phyloP scores from a whole-genome alignment of 1,284 basidiomycete species.

The Xerocomus amazonicus region DNA sequence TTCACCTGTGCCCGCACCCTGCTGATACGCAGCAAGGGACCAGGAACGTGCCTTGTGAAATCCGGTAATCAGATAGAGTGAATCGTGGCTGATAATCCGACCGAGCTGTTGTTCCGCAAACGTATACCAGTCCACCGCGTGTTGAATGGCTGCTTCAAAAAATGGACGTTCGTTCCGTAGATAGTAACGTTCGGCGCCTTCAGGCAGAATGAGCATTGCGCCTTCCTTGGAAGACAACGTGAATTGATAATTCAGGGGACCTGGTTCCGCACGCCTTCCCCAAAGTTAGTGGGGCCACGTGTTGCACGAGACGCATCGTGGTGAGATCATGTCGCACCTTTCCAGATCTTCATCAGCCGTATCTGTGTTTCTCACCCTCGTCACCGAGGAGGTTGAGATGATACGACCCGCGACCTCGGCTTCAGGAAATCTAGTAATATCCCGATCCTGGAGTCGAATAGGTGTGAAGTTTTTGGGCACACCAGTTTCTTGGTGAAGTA shows the following conservation, averaged over 20 bases:
- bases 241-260: slow-evolving; percentile 7
- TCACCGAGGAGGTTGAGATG: slow-evolving; percentile 11
- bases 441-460: slow-evolving; percentile 6
- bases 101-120: slow-evolving; percentile 17
- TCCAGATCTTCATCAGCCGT: not conserved
- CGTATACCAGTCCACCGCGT: slow-evolving; percentile 19
- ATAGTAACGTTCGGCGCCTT: slow-evolving; percentile 19
- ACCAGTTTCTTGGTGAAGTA: slow-evolving; percentile 4
- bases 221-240: slow-evolving; percentile 19
- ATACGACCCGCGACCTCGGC: slow-evolving; percentile 15
- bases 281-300: not conserved
- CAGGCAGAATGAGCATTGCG: slow-evolving; percentile 18
- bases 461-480: slow-evolving; percentile 17
- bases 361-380: not conserved
- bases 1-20: not conserved
- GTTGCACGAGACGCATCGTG: not conserved
- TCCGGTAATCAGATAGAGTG: slow-evolving; percentile 22
- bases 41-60: slow-evolving; percentile 22
- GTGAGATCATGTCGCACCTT: slow-evolving; percentile 6
- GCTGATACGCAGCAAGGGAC: slow-evolving; percentile 19
- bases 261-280: not conserved
- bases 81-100: slow-evolving; percentile 18
- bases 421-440: slow-evolving; percentile 7
- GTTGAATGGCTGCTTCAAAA: slow-evolving; percentile 6
- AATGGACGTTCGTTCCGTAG: slow-evolving; percentile 14